These are phyloP conservation scores for Leishmania guyanensis DNA, from an alignment of 208 protist genomes.

Conservation along the genomic window DNA sequence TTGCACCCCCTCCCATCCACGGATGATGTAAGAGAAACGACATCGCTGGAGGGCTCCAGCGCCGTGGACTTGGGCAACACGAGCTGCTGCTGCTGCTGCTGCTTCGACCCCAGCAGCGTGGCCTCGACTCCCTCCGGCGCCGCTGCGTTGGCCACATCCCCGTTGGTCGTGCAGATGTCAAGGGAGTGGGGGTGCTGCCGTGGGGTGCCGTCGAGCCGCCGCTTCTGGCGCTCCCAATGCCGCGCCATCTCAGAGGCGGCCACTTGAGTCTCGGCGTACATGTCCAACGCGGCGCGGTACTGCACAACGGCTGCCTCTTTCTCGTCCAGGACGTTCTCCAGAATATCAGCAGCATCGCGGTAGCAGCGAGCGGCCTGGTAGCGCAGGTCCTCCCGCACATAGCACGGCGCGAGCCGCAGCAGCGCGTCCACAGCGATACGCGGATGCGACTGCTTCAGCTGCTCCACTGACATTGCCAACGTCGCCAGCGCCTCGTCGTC, in stretches of 20 bases:
- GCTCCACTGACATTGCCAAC: constrained; percentile 55
- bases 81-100: neutral
- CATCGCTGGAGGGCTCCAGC: neutral
- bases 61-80: neutral
- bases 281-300: constrained; percentile 55
- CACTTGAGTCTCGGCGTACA: constrained; percentile 37
- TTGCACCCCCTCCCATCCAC: neutral
- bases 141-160: neutral
- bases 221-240: constrained; percentile 11
- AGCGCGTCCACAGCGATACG: constrained; percentile 57
- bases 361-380: constrained; percentile 76
- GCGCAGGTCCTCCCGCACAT: constrained; percentile 35
- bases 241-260: constrained; percentile 11
- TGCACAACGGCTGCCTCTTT: constrained; percentile 45
- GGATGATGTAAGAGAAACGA: neutral
- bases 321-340: constrained; percentile 48
- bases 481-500: constrained; percentile 56
- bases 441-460: constrained; percentile 58
- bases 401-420: constrained; percentile 41
- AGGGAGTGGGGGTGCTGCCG: neutral
- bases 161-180: neutral
- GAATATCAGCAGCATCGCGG: constrained; percentile 58
- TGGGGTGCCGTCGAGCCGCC: neutral
- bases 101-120: neutral
- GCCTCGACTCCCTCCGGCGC: neutral